Base-by-base conservation (phyloP, 2,329 filamentous ascomycete species). In the Aspergillus ruber region DNA sequence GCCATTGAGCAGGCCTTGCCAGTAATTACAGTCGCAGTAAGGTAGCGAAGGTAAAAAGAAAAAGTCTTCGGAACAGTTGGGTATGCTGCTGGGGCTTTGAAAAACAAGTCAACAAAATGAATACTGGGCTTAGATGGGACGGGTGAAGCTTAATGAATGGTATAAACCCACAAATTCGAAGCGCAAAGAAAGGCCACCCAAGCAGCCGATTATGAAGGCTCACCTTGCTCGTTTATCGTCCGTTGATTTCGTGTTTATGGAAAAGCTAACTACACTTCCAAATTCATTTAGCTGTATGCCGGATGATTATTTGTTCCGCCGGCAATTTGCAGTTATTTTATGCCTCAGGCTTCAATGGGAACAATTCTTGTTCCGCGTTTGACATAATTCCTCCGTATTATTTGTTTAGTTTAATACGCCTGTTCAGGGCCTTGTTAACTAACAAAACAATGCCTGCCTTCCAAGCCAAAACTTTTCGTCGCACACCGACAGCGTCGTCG, bases 381-480 rank as follows among this genome's bases (percentile, higher is more conserved):
- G 25, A 29, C 25, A 4, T 10, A 29, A 29, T 12, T 38, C n/a
- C 18, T 39, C 35, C 12, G 17, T n/a, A 44, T 13, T n/a, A 36
- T 32, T 6, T 10, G 42, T 27, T 5, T 35, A 18, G n/a, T n/a
- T 43, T 10, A 25, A 33, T 47, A 36, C 2, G 8, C n/a, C 15
- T 17, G 33, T 17, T 35, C 12, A 35, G 33, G 8, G 13, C 8
- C 4, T 17, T 7, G 17, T 18, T 9, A 39, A 41, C 12, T 13
- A 8, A 13, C 33, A 9, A 39, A 35, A 59, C 42, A 58, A 83
- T 86, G 83, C 74, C 76, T 27, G 70, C 75, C 43, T 91, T 91
- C 62, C 78, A 75, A 53, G 79, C 74, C 54, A 88, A 88, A 58
- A 85, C 82, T 52, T 95, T 85, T 69, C 84, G 83, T 53, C 73